Percentiles rank a stretch among this genome's conserved stretches.
Evolutionary conservation across 495 filamentous ascomycete species (phyloP).

Genomic region (Penicillium pulvis): DNA sequence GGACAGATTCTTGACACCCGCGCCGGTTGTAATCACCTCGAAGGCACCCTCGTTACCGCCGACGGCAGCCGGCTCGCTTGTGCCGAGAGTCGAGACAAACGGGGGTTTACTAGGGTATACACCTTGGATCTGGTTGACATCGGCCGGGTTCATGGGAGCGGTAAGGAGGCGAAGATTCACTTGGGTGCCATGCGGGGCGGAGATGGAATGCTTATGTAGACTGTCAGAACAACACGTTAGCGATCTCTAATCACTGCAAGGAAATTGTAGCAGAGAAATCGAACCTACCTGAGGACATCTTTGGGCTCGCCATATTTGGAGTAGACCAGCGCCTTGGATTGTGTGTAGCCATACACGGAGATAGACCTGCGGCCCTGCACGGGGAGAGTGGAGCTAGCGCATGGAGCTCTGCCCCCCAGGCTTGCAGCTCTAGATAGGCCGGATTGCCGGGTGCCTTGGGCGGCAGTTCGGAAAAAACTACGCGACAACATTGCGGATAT

Average conservation of each 20-base stretch:
- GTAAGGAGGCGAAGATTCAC: constrained; percentile 78
- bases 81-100: constrained; percentile 74
- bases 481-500: constrained; percentile 39
- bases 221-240: constrained; percentile 34
- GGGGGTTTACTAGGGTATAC: constrained; percentile 86
- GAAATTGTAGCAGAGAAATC: background rate
- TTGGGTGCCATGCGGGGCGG: constrained; percentile 61
- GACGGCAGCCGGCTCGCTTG: constrained; percentile 68
- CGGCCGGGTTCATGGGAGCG: constrained; percentile 92
- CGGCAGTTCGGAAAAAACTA: constrained; percentile 26
- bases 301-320: constrained; percentile 81
- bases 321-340: constrained; percentile 89
- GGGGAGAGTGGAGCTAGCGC: constrained; percentile 8
- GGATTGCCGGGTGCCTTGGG: constrained; percentile 18
- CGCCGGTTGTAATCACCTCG: constrained; percentile 72
- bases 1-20: constrained; percentile 51
- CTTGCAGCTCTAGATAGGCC: constrained; percentile 15
- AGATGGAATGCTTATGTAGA: constrained; percentile 81
- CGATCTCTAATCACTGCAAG: background rate
- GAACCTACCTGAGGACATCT: constrained; percentile 69
- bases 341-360: constrained; percentile 94
- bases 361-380: constrained; percentile 41
- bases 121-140: constrained; percentile 96
- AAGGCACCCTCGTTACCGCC: constrained; percentile 91
- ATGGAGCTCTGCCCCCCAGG: constrained; percentile 34